phyloP scores from a whole-genome alignment of 78 protist species.

The Chrysochromulina tobinii region DNA sequence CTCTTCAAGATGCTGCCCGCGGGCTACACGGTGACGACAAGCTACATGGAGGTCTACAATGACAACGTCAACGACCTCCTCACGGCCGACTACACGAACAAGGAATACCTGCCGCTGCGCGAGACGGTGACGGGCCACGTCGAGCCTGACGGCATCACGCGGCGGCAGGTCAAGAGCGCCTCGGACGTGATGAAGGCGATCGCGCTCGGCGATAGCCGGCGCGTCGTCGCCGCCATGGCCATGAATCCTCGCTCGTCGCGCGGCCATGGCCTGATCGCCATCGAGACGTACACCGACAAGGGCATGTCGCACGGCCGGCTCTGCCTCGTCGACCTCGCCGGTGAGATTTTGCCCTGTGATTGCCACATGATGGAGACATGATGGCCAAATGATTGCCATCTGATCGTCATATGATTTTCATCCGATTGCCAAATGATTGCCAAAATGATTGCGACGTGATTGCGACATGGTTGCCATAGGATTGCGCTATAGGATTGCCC shows the following conservation, averaged over 20 bases:
- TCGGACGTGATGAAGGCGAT: slow-evolving; percentile 59
- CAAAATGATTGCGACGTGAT: no score
- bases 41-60: slow-evolving; percentile 73
- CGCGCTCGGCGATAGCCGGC: slow-evolving; percentile 49
- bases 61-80: slow-evolving; percentile 75
- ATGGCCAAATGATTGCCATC: no score
- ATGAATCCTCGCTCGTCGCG: slow-evolving; percentile 71
- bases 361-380: no score
- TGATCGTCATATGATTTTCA: no score
- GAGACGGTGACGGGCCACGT: slow-evolving; percentile 53
- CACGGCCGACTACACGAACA: slow-evolving; percentile 11
- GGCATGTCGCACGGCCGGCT: slow-evolving; percentile 63
- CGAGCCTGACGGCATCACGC: slow-evolving; percentile 72
- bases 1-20: no score
- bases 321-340: slow-evolving; percentile 83
- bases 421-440: no score
- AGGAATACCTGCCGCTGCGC: slow-evolving; percentile 54
- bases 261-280: slow-evolving; percentile 75
- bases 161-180: slow-evolving; percentile 74
- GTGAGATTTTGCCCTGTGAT: background rate
- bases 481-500: no score
- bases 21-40: slow-evolving; percentile 36
- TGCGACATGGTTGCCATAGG: no score
- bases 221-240: slow-evolving; percentile 69
- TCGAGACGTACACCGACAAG: slow-evolving; percentile 24